These are phyloP conservation scores for Spergularia bocconei DNA, from an alignment of 148 eudicot species.

Conservation along the genomic window DNA sequence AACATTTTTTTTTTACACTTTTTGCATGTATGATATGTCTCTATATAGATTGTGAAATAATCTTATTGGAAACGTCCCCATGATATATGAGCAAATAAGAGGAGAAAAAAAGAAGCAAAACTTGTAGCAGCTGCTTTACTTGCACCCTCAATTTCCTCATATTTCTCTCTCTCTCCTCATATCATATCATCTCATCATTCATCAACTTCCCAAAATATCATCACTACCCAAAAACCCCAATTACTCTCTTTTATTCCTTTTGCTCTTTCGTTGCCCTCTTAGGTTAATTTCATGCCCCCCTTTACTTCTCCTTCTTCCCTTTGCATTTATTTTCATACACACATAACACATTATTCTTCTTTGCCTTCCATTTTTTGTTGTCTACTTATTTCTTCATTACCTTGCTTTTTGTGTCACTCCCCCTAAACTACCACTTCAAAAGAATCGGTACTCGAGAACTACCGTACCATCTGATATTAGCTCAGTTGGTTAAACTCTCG, in stretches of 20 bases:
- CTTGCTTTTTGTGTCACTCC: constrained; percentile 30
- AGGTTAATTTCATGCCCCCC: background rate
- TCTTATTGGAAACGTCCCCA: background rate
- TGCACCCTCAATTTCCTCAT: constrained; percentile 31
- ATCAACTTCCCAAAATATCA: background rate
- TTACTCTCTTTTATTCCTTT: constrained; percentile 31
- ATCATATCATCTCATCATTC: background rate
- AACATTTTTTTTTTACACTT: no score
- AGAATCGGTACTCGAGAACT: no score
- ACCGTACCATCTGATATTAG: no score
- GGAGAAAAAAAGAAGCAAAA: constrained; percentile 25
- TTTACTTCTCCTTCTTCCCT: constrained; percentile 18
- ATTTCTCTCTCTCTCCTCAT: background rate
- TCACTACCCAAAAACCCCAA: background rate
- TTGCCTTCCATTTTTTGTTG: constrained; percentile 7
- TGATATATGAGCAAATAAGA: background rate
- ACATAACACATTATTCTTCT: background rate
- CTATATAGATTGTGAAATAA: no score
- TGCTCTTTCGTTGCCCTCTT: constrained; percentile 26
- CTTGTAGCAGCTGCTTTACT: constrained; percentile 37
- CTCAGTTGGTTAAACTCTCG: no score
- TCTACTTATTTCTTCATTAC: background rate
- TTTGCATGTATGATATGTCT: no score
- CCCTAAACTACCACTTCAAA: background rate
- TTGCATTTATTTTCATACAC: constrained; percentile 24